Base-by-base conservation (phyloP, 352 stramenopile species). In the Phytophthora colocasiae region DNA sequence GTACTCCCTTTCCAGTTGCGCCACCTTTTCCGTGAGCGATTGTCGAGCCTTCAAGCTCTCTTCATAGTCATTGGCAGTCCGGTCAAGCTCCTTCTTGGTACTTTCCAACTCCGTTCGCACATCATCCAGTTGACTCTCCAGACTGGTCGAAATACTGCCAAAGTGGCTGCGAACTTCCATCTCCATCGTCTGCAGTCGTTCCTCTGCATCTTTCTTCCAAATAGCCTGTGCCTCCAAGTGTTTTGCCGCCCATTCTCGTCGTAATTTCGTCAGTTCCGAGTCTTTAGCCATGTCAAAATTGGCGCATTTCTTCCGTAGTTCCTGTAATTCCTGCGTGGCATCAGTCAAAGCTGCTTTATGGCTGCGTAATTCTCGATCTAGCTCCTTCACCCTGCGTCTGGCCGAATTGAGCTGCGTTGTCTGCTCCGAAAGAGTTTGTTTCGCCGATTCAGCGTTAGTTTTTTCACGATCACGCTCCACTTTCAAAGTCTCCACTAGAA, bases 201-300 rank as follows among this genome's bases (percentile, higher is more conserved):
- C 87, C 47, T 95, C 87, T 1, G 83, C 74, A 53, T 95, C 87
- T 44, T 91, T 91, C 55, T 91, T 92, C 81, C 80, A 91, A 59
- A 88, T 78, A 2, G 83, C 80, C 34, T 91, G 78, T 7, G 83
- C 68, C 60, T 93, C 85, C 60, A 89, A 66, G 66, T 91, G 80
- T 59, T 95, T 95, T 14, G 66, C 63, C 58, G 85, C 84, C 84
- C 90, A 92, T 57, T 95, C 87, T 41, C 86, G 89, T 54, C 87
- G 74, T 41, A 93, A 71, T 26, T 73, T 87, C n/a, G 74, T 75
- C 39, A 95, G 74, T 66, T 95, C 87, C 15, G 57, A 59, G 45
- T 95, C 85, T 45, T 85, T 80, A 22, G 78, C 89, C 60, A 90
- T 54, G 52, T 91, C 83, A 58, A 91, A 91, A 54, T 92, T 81